Percentiles rank a stretch among this genome's conserved stretches.
Conservation (phyloP, 306 rosid species). For the Quercus wislizeni region DNA sequence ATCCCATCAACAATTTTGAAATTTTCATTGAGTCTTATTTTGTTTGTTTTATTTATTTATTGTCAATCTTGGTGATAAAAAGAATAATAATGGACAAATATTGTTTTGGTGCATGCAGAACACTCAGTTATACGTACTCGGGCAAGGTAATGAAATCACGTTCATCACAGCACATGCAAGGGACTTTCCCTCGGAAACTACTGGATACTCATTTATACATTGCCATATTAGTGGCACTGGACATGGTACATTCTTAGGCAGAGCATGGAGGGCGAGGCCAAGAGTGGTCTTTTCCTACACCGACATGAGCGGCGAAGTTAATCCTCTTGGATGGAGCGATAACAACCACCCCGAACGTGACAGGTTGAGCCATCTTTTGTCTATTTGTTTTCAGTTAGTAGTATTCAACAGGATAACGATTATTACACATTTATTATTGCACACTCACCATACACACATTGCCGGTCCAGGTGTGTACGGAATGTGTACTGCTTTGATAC, state of each 20-base stretch:
- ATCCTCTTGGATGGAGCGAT: constrained; percentile 41
- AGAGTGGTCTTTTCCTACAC: constrained; percentile 45
- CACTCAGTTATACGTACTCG: constrained; percentile 25
- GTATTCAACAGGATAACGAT: too few relatives aligned
- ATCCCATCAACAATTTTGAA: too few relatives aligned
- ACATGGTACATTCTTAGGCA: constrained; percentile 34
- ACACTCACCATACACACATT: too few relatives aligned
- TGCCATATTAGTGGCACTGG: constrained; percentile 41
- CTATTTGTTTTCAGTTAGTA: too few relatives aligned
- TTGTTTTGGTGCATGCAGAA: constrained; percentile 25
- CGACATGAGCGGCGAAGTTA: constrained; percentile 20
- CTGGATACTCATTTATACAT: constrained; percentile 52
- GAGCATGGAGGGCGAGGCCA: constrained; percentile 51
- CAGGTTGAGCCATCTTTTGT: constrained; percentile 14
- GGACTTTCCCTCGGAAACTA: neutral
- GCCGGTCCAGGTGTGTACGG: too few relatives aligned
- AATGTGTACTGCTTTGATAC: too few relatives aligned
- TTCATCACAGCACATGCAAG: constrained; percentile 63
- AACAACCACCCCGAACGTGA: constrained; percentile 6
- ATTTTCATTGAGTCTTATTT: too few relatives aligned
- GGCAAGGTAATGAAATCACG: neutral
- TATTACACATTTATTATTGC: too few relatives aligned
- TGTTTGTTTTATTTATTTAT: neutral
- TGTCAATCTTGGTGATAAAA: too few relatives aligned
- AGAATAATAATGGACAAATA: neutral